Conservation (phyloP, 495 filamentous ascomycete species). For the Usnea hakonensis region DNA sequence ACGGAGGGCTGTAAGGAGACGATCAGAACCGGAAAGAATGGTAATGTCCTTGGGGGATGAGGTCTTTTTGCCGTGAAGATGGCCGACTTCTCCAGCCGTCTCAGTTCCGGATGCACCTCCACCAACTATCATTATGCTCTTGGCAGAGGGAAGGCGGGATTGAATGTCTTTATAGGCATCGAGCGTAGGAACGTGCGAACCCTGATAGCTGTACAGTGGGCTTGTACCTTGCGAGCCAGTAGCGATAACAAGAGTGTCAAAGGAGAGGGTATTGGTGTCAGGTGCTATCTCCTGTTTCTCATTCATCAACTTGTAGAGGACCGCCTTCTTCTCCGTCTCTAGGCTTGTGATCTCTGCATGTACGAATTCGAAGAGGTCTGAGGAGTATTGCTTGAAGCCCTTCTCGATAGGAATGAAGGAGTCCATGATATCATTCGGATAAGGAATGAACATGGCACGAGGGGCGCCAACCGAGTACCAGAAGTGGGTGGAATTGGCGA, state of each 20-base stretch:
- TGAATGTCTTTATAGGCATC: conserved; percentile 25
- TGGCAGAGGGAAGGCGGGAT: conserved; percentile 20
- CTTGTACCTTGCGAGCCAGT: conserved; percentile 26
- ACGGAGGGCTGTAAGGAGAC: conserved; percentile 34
- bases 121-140: conserved; percentile 24
- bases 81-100: conserved; percentile 25
- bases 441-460: conserved; percentile 40
- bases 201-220: conserved; percentile 28
- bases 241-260: conserved; percentile 33
- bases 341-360: conserved; percentile 31
- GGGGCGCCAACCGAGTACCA: conserved; percentile 51
- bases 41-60: conserved; percentile 37
- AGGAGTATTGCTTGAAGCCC: conserved; percentile 29
- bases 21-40: conserved; percentile 37
- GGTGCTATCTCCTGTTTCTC: conserved; percentile 14
- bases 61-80: conserved; percentile 22
- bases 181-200: conserved; percentile 22
- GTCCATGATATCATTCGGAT: conserved; percentile 38
- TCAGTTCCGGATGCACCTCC: conserved; percentile 27
- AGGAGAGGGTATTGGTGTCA: conserved; percentile 21
- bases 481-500: conserved; percentile 44
- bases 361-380: conserved; percentile 29
- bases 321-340: conserved; percentile 19
- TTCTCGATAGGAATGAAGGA: conserved; percentile 39
- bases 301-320: conserved; percentile 22